Evolutionary conservation across 164 flowering plant genomes (phyloP).

Genomic region (Tinospora cordifolia): DNA sequence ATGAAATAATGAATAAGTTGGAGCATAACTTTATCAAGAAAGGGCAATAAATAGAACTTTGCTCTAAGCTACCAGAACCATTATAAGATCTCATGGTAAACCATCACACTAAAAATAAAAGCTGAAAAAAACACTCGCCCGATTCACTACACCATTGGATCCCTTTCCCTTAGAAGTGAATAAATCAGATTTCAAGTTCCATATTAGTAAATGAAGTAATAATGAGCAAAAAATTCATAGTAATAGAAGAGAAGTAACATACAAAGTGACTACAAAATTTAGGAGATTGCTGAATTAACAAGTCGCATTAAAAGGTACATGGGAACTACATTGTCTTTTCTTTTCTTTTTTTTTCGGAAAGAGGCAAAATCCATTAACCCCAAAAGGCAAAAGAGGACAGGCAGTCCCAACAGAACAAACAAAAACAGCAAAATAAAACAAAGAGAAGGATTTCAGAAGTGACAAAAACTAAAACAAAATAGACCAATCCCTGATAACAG

Average conservation of each 20-base stretch:
- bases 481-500: too few species aligned
- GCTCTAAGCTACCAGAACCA: background rate
- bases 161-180: background rate
- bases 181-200: too few species aligned
- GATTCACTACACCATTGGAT: background rate
- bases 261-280: too few species aligned
- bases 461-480: too few species aligned
- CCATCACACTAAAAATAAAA: background rate
- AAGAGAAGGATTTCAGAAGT: too few species aligned
- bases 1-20: background rate
- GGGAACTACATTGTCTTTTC: too few species aligned
- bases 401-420: too few species aligned
- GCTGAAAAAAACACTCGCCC: background rate
- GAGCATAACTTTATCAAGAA: background rate
- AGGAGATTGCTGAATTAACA: background rate
- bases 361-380: too few species aligned
- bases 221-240: background rate
- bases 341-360: too few species aligned
- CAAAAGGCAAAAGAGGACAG: too few species aligned
- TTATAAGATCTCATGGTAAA: background rate
- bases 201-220: background rate
- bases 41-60: background rate
- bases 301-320: too few species aligned
- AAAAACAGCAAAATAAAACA: too few species aligned
- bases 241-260: background rate